These are phyloP conservation scores for Stentor coeruleus DNA, from an alignment of 73 alveolate genomes.

Conservation along the genomic window DNA sequence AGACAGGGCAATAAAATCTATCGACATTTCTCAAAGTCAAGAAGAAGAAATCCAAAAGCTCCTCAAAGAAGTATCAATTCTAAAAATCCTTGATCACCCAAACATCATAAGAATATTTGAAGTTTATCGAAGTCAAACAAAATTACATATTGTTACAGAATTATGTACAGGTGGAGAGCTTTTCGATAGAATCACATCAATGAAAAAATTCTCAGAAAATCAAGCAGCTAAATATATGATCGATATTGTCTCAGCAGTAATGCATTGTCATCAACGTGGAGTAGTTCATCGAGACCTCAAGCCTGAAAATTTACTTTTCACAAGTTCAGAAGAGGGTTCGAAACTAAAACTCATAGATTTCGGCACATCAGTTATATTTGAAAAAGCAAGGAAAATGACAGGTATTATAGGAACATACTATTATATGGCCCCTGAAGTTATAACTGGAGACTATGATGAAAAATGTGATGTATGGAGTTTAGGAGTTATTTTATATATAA, in stretches of 20 bases:
- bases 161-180: constrained; percentile 65
- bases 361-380: constrained; percentile 42
- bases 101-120: constrained; percentile 72
- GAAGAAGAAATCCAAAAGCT: constrained; percentile 31
- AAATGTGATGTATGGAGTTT: constrained; percentile 80
- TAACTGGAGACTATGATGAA: constrained; percentile 53
- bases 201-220: constrained; percentile 52
- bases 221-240: constrained; percentile 61
- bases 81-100: constrained; percentile 56
- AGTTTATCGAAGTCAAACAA: constrained; percentile 59
- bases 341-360: constrained; percentile 70
- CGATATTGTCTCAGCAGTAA: constrained; percentile 55
- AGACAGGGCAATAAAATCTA: constrained; percentile 41
- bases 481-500: constrained; percentile 70
- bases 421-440: constrained; percentile 83
- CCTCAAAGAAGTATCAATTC: constrained; percentile 28
- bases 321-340: constrained; percentile 35
- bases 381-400: background rate
- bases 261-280: constrained; percentile 66
- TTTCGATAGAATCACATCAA: constrained; percentile 41
- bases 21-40: background rate
- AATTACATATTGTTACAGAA: constrained; percentile 66
- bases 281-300: constrained; percentile 77
- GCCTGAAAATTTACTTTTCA: constrained; percentile 71
- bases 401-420: constrained; percentile 52